Conservation (phyloP, 1,284 basidiomycete genomes). For the Heterobasidion parviporum region DNA sequence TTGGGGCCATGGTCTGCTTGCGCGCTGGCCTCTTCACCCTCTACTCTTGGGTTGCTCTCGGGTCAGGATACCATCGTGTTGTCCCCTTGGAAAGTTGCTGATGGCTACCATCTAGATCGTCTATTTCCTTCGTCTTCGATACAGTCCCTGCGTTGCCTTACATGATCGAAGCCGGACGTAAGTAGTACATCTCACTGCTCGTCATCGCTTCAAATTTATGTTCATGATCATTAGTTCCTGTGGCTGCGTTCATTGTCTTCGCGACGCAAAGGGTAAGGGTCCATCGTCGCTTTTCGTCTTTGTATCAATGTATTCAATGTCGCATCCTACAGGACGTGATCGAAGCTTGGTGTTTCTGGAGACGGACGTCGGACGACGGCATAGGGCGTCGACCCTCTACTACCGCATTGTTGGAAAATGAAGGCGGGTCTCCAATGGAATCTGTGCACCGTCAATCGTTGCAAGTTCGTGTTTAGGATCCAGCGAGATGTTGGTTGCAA, state of each 20-base stretch:
- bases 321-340: conserved; percentile 26
- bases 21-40: conserved; percentile 35
- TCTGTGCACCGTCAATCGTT: not conserved
- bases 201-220: not conserved
- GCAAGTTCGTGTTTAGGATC: too few species aligned
- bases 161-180: conserved; percentile 44
- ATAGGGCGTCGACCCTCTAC: not conserved
- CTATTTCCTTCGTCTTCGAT: conserved; percentile 31
- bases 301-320: not conserved
- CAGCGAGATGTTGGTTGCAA: too few species aligned
- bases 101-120: conserved; percentile 21
- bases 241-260: conserved; percentile 35
- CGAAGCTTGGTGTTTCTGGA: conserved; percentile 26
- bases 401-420: not conserved
- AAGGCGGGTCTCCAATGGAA: not conserved
- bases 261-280: conserved; percentile 34
- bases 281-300: not conserved
- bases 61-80: conserved; percentile 23
- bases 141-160: conserved; percentile 28
- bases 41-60: conserved; percentile 31
- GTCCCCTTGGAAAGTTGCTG: conserved; percentile 1
- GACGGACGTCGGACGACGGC: conserved; percentile 2
- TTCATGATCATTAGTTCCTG: conserved; percentile 26
- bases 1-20: conserved; percentile 13
- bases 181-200: conserved; percentile 13